Evolutionary conservation across 1,284 basidiomycete species (phyloP).

Genomic region (Termitomyces sp.): DNA sequence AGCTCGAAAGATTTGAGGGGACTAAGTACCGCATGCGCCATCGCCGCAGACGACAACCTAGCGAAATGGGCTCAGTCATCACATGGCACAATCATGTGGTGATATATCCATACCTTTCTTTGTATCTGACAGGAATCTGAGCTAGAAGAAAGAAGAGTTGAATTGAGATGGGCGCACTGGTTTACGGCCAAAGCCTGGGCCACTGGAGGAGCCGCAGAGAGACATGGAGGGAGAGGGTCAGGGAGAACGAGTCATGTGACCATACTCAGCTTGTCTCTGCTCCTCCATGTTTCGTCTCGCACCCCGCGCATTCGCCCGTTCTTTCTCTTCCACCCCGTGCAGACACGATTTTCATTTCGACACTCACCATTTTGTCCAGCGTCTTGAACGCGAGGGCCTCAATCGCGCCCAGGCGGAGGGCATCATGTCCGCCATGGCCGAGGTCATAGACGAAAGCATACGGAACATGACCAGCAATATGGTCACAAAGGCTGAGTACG

Average conservation of each 20-base stretch:
- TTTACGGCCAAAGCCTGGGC: conserved; percentile 45
- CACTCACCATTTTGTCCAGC: conserved; percentile 89
- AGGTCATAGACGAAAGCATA: conserved; percentile 93
- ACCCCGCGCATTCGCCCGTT: conserved; percentile 13
- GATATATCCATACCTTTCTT: conserved; percentile 30
- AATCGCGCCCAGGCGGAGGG: conserved; percentile 89
- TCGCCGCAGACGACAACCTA: conserved; percentile 74
- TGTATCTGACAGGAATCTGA: conserved; percentile 29
- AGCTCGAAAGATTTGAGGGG: conserved; percentile 2
- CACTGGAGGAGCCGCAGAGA: conserved; percentile 45
- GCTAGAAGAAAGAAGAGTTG: neutral
- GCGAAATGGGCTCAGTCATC: conserved; percentile 7
- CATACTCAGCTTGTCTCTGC: neutral
- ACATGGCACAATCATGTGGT: conserved; percentile 7
- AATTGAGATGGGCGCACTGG: conserved; percentile 33
- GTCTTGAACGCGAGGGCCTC: conserved; percentile 82
- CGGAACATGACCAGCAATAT: conserved; percentile 91
- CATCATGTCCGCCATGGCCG: conserved; percentile 91
- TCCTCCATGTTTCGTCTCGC: conserved; percentile 8
- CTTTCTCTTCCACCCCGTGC: conserved; percentile 25
- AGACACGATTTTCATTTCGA: conserved; percentile 77
- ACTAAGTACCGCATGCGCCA: conserved; percentile 75
- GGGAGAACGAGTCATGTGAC: conserved; percentile 6
- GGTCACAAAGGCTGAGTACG: conserved; percentile 91
- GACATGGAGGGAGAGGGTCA: conserved; percentile 29